phyloP scores from a whole-genome alignment of 768 basidiomycete species.

The Termitomyces eurrhizus region DNA sequence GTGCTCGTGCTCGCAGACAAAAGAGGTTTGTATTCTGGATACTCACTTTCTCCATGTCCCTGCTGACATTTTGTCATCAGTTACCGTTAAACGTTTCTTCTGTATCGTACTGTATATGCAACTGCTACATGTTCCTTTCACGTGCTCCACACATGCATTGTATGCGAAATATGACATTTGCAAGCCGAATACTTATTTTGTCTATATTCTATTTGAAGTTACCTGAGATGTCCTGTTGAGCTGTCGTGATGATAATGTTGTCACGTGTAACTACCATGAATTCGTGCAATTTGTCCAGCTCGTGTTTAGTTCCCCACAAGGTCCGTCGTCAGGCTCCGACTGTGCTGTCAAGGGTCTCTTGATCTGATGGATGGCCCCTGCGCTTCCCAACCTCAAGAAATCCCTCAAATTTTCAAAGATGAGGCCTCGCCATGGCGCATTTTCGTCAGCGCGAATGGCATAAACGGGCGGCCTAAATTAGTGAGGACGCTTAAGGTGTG shows the following conservation, averaged over 20 bases:
- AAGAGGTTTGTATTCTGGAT: constrained; percentile 64
- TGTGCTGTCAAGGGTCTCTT: neutral
- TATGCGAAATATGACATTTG: constrained; percentile 26
- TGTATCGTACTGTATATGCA: constrained; percentile 31
- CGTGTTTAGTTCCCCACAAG: neutral
- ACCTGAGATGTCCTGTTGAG: neutral
- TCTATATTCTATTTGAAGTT: neutral
- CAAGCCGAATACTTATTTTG: neutral
- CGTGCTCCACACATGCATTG: constrained; percentile 30
- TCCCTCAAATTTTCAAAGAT: constrained; percentile 27
- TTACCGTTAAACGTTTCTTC: constrained; percentile 63
- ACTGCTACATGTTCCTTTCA: constrained; percentile 40
- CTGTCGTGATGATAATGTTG: neutral
- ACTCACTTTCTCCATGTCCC: neutral
- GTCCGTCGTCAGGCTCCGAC: neutral
- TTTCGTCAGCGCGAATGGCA: constrained; percentile 55
- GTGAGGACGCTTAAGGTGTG: constrained; percentile 46
- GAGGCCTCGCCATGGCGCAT: constrained; percentile 42
- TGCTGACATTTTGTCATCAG: constrained; percentile 33
- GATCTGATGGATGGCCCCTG: constrained; percentile 7
- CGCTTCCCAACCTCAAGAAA: constrained; percentile 3
- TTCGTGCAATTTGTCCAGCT: neutral
- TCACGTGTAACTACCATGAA: constrained; percentile 3
- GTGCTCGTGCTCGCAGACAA: constrained; percentile 98
- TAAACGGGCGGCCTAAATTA: constrained; percentile 45